A percentile compares a stretch with the other conserved stretches of the same genome.
These are phyloP conservation scores for Boletus eberwhitei DNA, from an alignment of 768 basidiomycete species.

Conservation along the genomic window DNA sequence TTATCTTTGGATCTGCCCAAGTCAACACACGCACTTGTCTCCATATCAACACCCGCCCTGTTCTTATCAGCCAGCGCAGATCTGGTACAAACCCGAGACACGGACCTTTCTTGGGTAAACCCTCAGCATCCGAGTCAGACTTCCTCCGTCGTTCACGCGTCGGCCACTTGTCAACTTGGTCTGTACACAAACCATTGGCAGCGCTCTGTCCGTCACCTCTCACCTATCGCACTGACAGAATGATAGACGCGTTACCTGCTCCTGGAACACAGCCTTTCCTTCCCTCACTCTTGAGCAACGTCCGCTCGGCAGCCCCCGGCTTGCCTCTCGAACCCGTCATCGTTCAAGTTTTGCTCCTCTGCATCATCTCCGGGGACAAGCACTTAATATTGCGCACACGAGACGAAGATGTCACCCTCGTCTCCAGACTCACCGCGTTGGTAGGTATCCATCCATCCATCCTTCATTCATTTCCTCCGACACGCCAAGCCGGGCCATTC, in stretches of 20 bases:
- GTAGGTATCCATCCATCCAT: conserved; percentile 34
- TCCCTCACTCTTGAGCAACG: conserved; percentile 45
- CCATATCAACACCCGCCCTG: conserved; percentile 21
- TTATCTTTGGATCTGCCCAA: not conserved
- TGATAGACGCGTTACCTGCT: conserved; percentile 30
- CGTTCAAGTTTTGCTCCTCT: conserved; percentile 63
- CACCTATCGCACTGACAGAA: conserved; percentile 7
- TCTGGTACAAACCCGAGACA: not conserved
- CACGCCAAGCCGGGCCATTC: conserved; percentile 4
- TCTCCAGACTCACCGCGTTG: conserved; percentile 54
- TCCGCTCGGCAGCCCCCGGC: conserved; percentile 43
- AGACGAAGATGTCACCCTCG: conserved; percentile 61
- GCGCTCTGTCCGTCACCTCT: conserved; percentile 8
- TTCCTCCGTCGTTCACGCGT: not conserved
- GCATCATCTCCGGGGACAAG: conserved; percentile 57
- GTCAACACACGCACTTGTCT: not conserved
- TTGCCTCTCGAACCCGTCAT: conserved; percentile 61
- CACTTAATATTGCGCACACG: conserved; percentile 62
- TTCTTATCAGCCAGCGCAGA: conserved; percentile 1
- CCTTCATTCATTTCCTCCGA: not conserved
- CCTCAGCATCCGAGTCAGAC: too few relatives aligned
- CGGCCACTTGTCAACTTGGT: conserved; percentile 1
- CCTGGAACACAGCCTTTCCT: conserved; percentile 47
- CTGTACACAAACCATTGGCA: conserved; percentile 11
- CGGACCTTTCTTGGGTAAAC: not conserved